These are phyloP conservation scores for Tricholoma terreum DNA, from an alignment of 768 basidiomycete species.

Conservation along the genomic window DNA sequence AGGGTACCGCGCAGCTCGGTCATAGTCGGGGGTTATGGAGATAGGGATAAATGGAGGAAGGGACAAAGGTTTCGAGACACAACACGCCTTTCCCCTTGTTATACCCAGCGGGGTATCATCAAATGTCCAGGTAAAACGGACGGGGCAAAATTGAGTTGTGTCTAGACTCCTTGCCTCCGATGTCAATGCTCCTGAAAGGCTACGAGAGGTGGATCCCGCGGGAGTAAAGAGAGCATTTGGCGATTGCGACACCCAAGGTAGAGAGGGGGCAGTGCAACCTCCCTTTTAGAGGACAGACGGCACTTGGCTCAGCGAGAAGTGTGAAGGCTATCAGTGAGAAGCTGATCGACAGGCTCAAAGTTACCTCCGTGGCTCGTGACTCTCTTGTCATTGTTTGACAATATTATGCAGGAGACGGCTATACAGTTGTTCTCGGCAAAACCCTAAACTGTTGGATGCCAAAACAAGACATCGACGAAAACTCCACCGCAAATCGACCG, in stretches of 20 bases:
- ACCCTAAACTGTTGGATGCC: slow-evolving; percentile 30
- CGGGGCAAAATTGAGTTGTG: neutral
- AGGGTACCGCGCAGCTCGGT: neutral
- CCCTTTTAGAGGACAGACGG: neutral
- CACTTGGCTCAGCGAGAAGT: no score
- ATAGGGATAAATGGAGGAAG: neutral
- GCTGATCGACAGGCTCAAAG: no score
- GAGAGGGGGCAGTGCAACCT: neutral
- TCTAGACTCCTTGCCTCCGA: neutral
- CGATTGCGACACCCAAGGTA: neutral
- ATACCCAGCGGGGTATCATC: neutral
- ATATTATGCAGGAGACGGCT: slow-evolving; percentile 16
- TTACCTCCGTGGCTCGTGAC: no score
- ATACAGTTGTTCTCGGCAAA: slow-evolving; percentile 40
- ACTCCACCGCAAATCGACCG: slow-evolving; percentile 42
- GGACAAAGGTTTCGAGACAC: neutral
- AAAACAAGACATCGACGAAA: slow-evolving; percentile 22
- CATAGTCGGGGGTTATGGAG: neutral
- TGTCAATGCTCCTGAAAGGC: neutral
- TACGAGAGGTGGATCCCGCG: neutral
- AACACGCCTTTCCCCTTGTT: neutral
- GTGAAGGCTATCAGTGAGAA: no score
- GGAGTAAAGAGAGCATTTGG: neutral
- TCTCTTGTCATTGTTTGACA: neutral
- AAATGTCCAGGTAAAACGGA: neutral